Evolutionary conservation across 352 stramenopile species (phyloP).

Genomic region (Phytophthora tentaculata): DNA sequence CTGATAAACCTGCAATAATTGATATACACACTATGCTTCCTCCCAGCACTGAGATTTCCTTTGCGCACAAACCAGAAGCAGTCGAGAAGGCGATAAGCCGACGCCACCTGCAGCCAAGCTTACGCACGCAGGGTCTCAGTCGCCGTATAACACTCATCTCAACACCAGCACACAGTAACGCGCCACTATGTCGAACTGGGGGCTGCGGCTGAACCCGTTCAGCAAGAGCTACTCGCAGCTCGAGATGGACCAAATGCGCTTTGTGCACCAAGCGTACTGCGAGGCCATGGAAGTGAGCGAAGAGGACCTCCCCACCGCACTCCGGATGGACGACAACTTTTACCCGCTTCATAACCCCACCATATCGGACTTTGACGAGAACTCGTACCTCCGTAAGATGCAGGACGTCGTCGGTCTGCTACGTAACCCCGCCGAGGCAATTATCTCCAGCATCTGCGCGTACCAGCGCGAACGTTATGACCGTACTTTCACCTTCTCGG

Average conservation of each 20-base stretch:
- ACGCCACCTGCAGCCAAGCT: conserved; percentile 1
- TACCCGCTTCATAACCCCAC: conserved; percentile 78
- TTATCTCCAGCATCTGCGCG: conserved; percentile 88
- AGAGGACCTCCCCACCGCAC: conserved; percentile 80
- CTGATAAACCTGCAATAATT: conserved; percentile 12
- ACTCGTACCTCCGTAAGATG: conserved; percentile 90
- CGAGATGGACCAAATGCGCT: conserved; percentile 86
- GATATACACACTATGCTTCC: background rate
- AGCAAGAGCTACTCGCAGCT: conserved; percentile 86
- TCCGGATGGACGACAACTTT: conserved; percentile 89
- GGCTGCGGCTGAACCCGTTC: conserved; percentile 84
- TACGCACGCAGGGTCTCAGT: conserved; percentile 17
- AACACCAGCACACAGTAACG: background rate
- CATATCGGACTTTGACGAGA: conserved; percentile 85
- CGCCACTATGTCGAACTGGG: conserved; percentile 74
- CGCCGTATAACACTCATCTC: conserved; percentile 4
- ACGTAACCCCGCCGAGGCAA: conserved; percentile 80
- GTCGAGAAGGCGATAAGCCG: conserved; percentile 26
- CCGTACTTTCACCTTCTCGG: conserved; percentile 71
- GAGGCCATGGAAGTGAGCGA: conserved; percentile 85
- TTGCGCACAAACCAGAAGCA: conserved; percentile 24
- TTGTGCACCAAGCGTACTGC: conserved; percentile 87
- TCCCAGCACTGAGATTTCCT: conserved; percentile 30
- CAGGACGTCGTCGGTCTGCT: conserved; percentile 83
- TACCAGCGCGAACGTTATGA: conserved; percentile 85